Evolutionary conservation across 2,329 filamentous ascomycete genomes (phyloP).

Genomic region (Sclerotiophoma versabilis): DNA sequence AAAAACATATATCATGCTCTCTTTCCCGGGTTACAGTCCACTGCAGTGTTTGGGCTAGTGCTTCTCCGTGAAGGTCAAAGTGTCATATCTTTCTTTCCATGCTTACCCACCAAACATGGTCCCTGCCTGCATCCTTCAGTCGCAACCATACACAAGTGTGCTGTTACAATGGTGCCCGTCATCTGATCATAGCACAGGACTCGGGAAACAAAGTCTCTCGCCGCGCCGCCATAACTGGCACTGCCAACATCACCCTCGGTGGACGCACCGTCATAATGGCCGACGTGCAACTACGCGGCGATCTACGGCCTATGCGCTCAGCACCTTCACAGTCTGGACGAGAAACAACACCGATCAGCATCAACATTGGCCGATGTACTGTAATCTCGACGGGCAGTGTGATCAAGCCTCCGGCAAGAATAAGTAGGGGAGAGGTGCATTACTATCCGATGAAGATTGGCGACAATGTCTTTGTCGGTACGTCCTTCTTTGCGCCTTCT

Average conservation of each 20-base stretch:
- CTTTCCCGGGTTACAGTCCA: too few relatives aligned
- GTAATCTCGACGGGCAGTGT: slow-evolving; percentile 82
- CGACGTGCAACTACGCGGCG: slow-evolving; percentile 91
- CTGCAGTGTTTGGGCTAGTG: too few relatives aligned
- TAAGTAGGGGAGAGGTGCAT: slow-evolving; percentile 77
- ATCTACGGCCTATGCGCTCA: slow-evolving; percentile 64
- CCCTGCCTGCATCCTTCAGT: too few relatives aligned
- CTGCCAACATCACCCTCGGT: slow-evolving; percentile 96
- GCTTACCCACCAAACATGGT: too few relatives aligned
- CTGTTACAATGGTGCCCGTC: too few relatives aligned
- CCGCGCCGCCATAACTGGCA: slow-evolving; percentile 88
- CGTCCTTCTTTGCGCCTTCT: too few relatives aligned
- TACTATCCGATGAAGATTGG: slow-evolving; percentile 92
- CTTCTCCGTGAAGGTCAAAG: too few relatives aligned
- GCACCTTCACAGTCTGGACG: slow-evolving; percentile 43
- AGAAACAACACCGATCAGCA: slow-evolving; percentile 60
- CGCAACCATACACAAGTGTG: too few relatives aligned
- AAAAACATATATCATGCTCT: too few relatives aligned
- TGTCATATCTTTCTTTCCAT: too few relatives aligned
- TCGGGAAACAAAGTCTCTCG: slow-evolving; percentile 98
- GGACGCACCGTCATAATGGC: slow-evolving; percentile 94
- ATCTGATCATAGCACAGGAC: slow-evolving; percentile 64
- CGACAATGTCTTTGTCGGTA: slow-evolving; percentile 91
- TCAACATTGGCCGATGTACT: slow-evolving; percentile 90
- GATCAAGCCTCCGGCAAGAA: slow-evolving; percentile 80